A percentile compares a stretch with the other conserved stretches of the same genome.
These are phyloP conservation scores for Lecanicillium sp. DNA, from an alignment of 2,329 filamentous ascomycete genomes.

Conservation along the genomic window DNA sequence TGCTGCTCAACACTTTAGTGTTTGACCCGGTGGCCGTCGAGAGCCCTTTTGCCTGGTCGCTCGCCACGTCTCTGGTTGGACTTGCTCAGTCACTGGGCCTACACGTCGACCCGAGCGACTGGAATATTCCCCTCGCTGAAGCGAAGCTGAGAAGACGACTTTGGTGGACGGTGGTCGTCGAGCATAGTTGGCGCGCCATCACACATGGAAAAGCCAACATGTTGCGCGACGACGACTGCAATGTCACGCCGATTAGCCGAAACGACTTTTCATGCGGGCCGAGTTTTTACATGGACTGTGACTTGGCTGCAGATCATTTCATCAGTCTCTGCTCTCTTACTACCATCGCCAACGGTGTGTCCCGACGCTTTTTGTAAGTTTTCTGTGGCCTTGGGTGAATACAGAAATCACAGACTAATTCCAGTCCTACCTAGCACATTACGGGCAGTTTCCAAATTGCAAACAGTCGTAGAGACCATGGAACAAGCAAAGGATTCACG, in stretches of 20 bases:
- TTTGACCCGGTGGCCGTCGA: slow-evolving; percentile 13
- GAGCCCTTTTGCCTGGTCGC: slow-evolving; percentile 12
- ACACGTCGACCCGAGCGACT: slow-evolving; percentile 10
- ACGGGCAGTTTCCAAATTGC: slow-evolving; percentile 9
- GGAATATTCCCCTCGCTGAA: slow-evolving; percentile 12
- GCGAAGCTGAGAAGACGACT: slow-evolving; percentile 11
- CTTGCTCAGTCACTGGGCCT: slow-evolving; percentile 12
- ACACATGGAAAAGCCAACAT: slow-evolving; percentile 12
- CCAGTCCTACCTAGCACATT: slow-evolving; percentile 7
- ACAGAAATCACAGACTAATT: no score
- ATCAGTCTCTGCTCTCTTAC: slow-evolving; percentile 11
- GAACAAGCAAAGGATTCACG: slow-evolving; percentile 6
- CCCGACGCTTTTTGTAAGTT: slow-evolving; percentile 11
- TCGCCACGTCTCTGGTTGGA: slow-evolving; percentile 9
- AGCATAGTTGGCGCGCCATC: slow-evolving; percentile 13
- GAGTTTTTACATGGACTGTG: neutral
- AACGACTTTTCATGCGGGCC: slow-evolving; percentile 6
- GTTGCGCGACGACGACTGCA: slow-evolving; percentile 13
- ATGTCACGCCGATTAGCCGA: slow-evolving; percentile 9
- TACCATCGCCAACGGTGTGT: slow-evolving; percentile 8
- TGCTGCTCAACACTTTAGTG: slow-evolving; percentile 10
- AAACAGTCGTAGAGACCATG: slow-evolving; percentile 6
- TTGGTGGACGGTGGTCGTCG: slow-evolving; percentile 13
- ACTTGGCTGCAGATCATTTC: slow-evolving; percentile 8
- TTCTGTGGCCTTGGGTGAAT: no score